phyloP scores from a whole-genome alignment of 2,329 filamentous ascomycete species.

The Diaporthe nobilis region DNA sequence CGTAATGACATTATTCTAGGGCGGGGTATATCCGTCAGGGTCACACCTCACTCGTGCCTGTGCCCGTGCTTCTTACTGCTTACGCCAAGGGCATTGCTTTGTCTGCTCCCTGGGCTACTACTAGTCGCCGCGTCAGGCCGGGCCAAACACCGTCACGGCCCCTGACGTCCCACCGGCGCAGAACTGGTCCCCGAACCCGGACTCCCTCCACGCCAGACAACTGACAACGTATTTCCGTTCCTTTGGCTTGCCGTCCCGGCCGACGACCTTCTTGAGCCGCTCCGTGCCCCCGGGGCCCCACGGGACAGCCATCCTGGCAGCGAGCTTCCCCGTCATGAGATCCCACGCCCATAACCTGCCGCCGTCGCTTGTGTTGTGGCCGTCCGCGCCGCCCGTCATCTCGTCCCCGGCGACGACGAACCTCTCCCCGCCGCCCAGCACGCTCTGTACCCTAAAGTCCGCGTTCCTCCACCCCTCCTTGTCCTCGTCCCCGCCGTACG shows the following conservation, averaged over 20 bases:
- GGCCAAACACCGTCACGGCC: slow-evolving; percentile 74
- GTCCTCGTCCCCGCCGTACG: slow-evolving; percentile 67
- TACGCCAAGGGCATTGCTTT: not conserved
- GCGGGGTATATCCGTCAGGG: slow-evolving; percentile 1
- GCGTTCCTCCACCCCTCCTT: slow-evolving; percentile 69
- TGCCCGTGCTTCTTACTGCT: not conserved
- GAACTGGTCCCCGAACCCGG: slow-evolving; percentile 75
- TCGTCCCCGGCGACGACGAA: slow-evolving; percentile 88
- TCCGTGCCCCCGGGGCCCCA: slow-evolving; percentile 68
- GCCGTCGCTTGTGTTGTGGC: slow-evolving; percentile 55
- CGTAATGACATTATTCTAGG: not conserved
- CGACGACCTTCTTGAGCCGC: slow-evolving; percentile 66
- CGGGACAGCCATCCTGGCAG: slow-evolving; percentile 72
- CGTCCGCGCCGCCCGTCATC: slow-evolving; percentile 53
- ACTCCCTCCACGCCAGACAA: slow-evolving; percentile 74
- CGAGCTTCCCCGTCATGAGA: slow-evolving; percentile 78
- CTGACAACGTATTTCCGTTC: slow-evolving; percentile 72
- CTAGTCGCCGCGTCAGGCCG: slow-evolving; percentile 23
- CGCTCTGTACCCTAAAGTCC: slow-evolving; percentile 80
- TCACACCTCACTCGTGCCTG: not conserved
- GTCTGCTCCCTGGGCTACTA: not conserved
- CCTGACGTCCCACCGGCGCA: slow-evolving; percentile 76
- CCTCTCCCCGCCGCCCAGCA: slow-evolving; percentile 82
- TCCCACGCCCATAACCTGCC: slow-evolving; percentile 87
- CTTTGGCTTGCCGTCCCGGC: slow-evolving; percentile 73